A percentile compares a stretch with the other conserved stretches of the same genome.
Evolutionary conservation across 1,284 basidiomycete genomes (phyloP).

Genomic region (Sporisorium graminicola): DNA sequence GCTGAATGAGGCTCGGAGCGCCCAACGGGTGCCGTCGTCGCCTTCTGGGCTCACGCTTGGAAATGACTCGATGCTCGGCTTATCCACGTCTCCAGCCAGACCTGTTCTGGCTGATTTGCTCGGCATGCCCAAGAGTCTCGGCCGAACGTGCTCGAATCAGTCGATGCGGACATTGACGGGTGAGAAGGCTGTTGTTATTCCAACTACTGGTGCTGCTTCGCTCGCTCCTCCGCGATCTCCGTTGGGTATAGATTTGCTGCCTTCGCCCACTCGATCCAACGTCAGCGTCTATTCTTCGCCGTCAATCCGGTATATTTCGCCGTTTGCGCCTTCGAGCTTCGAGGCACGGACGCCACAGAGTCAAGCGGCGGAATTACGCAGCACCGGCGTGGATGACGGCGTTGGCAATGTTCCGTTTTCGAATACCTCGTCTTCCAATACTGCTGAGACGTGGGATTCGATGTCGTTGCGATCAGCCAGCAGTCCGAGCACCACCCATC

Average conservation of each 20-base stretch:
- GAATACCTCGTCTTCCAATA: conserved; percentile 14
- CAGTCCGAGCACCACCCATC: conserved; percentile 35
- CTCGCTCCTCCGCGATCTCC: conserved; percentile 45
- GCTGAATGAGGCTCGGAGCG: conserved; percentile 20
- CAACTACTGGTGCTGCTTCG: conserved; percentile 11
- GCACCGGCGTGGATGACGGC: conserved; percentile 4
- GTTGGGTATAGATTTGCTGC: conserved; percentile 15
- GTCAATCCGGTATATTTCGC: conserved; percentile 46
- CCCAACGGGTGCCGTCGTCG: conserved; percentile 22
- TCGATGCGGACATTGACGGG: conserved; percentile 17
- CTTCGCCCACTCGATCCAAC: conserved; percentile 45
- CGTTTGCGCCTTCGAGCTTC: conserved; percentile 21
- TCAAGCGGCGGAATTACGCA: conserved; percentile 3
- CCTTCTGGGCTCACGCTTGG: conserved; percentile 19
- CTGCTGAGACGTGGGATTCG: conserved; percentile 19
- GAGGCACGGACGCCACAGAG: conserved; percentile 19
- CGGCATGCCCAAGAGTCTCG: conserved; percentile 17
- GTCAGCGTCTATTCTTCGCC: conserved; percentile 33
- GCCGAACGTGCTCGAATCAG: conserved; percentile 18
- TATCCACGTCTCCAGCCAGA: conserved; percentile 31
- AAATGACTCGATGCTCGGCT: conserved; percentile 35
- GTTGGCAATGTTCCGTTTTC: conserved; percentile 10
- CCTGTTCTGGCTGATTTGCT: conserved; percentile 1
- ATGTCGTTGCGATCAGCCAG: conserved; percentile 31
- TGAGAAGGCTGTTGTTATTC: conserved; percentile 22